Evolutionary conservation across 2,329 filamentous ascomycete genomes (phyloP), one percentile per base, ranked within the genome.

Genomic region (Xylariaceae sp.): DNA sequence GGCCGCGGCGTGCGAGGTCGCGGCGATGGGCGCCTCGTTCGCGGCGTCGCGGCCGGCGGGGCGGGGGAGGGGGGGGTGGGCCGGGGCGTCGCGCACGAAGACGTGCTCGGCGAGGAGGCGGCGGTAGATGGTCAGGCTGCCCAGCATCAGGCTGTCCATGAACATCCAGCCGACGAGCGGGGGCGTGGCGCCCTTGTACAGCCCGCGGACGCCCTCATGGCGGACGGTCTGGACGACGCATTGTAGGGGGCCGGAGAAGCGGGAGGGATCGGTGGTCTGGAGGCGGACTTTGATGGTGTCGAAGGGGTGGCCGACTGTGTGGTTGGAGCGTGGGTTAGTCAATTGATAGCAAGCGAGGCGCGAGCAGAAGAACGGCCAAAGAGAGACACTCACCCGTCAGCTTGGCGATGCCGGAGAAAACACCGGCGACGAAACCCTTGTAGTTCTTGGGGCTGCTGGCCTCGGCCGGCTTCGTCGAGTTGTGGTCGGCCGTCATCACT

Each of bases 91-190:
- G 2, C 69, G 79, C 52, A 74, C 76, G 67, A 93, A 96, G 56
- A 96, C 68, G 53, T 89, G 78, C 58, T 93, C 83, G 49, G 86
- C 84, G 13, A 97, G 72, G 34, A 96, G 65, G 36, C 87, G 84
- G 29, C 91, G 86, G 70, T 97, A 97, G 37, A 95, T 78, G 18
- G 87, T 95, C 51, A 98, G 72, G 15, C 87, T 94, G 32, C 93
- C 93, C 26, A 97, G 78, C 90, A 97, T 95, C 44, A 83, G 63
- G 32, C 71, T 77, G 69, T 98, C 93, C 91, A 97, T 97, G 59
- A 94, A 88, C 86, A 97, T 95, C 93, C 93, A 97, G 55, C 93
- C 93, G 38, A 96, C 81, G 37, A 97, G 73, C 39, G 93, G 93
- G 42, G 91, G 91, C 19, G 87, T 88, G 9, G 89, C 89, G 56